These are phyloP conservation scores for Hypoxylon sp. DNA, from an alignment of 2,329 filamentous ascomycete species.

Conservation along the genomic window DNA sequence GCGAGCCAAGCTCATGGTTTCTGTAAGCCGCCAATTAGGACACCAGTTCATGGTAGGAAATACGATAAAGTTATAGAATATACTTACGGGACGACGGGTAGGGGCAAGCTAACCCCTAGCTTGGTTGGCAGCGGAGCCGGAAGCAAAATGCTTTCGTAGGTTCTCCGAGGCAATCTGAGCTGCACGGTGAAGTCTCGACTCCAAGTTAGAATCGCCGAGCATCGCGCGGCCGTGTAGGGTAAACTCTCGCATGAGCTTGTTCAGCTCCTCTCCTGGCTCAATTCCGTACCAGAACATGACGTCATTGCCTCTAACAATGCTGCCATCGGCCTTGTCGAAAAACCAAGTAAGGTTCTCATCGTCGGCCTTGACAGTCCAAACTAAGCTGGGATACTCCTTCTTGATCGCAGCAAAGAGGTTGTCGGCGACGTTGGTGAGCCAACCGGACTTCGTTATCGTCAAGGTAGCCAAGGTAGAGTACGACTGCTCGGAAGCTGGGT, in stretches of 20 bases:
- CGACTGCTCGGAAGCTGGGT: conserved; percentile 69
- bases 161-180: conserved; percentile 72
- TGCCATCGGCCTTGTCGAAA: conserved; percentile 95
- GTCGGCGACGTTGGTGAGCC: conserved; percentile 93
- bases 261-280: conserved; percentile 81
- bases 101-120: conserved; percentile 73
- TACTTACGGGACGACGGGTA: conserved; percentile 53
- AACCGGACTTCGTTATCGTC: conserved; percentile 92
- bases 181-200: conserved; percentile 82
- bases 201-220: conserved; percentile 88
- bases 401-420: conserved; percentile 94
- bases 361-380: conserved; percentile 96
- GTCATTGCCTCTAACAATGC: conserved; percentile 82
- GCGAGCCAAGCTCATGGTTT: conserved; percentile 79
- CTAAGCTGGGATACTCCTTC: conserved; percentile 89
- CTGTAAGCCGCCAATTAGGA: conserved; percentile 76
- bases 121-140: conserved; percentile 59
- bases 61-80: too few species aligned
- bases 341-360: conserved; percentile 99
- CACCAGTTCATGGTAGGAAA: conserved; percentile 81
- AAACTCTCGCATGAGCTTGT: conserved; percentile 85
- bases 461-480: conserved; percentile 88
- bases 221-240: conserved; percentile 82
- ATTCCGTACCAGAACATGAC: conserved; percentile 98
- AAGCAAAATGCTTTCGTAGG: conserved; percentile 51